Conservation (phyloP, 1,284 basidiomycete species). For the Acaromyces ingoldii region DNA sequence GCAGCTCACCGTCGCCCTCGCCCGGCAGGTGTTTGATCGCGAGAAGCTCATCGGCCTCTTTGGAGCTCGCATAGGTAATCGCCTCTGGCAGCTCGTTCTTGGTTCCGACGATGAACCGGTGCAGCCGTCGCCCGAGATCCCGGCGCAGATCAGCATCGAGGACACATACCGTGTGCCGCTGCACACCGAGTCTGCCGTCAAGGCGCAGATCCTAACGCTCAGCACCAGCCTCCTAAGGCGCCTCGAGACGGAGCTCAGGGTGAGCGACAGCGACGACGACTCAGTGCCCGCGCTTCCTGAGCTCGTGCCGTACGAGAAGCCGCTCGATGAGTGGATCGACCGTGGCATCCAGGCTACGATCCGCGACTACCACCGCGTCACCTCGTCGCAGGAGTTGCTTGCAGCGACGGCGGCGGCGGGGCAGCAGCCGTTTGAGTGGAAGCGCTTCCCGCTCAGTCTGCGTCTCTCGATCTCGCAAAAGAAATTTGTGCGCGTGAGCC, state of each 20-base stretch:
- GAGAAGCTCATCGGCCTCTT: slow-evolving; percentile 26
- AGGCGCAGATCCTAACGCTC: slow-evolving; percentile 21
- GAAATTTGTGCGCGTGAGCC: slow-evolving; percentile 21
- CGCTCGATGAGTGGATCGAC: not conserved
- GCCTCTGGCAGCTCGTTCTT: slow-evolving; percentile 43
- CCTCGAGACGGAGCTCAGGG: slow-evolving; percentile 40
- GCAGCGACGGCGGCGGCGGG: not conserved
- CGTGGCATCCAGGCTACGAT: not conserved
- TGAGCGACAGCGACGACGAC: slow-evolving; percentile 8
- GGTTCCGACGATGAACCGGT: slow-evolving; percentile 48
- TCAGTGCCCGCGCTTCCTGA: not conserved
- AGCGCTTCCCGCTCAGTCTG: slow-evolving; percentile 33
- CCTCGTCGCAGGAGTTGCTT: too few species aligned
- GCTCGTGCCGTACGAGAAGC: not conserved
- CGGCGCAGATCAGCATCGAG: slow-evolving; percentile 50
- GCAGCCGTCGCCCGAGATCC: slow-evolving; percentile 44
- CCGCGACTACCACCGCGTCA: not conserved
- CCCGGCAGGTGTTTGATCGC: slow-evolving; percentile 23
- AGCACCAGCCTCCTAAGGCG: slow-evolving; percentile 25
- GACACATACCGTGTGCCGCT: slow-evolving; percentile 45
- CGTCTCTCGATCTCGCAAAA: slow-evolving; percentile 29
- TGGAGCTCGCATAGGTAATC: slow-evolving; percentile 28
- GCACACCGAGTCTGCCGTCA: slow-evolving; percentile 15
- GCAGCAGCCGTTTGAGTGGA: slow-evolving; percentile 20
- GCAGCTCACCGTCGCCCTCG: slow-evolving; percentile 15